Percentiles rank a stretch among this genome's conserved stretches.
Conservation (phyloP, 805 yeast genomes). For the Kuraishia ogatae region DNA sequence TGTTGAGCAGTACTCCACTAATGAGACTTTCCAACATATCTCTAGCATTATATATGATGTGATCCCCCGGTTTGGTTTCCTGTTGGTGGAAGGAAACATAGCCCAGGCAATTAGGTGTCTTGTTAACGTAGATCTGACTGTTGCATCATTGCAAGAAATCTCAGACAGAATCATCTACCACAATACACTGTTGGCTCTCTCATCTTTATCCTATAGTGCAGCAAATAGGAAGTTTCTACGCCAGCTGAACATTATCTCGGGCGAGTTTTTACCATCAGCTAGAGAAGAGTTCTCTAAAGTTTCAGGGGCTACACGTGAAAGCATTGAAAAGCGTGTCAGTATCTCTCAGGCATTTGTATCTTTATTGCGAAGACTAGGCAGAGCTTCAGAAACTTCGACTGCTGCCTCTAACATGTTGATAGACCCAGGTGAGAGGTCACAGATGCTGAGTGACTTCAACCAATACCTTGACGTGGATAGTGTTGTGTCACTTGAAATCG, state of each 20-base stretch:
- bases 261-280: neutral
- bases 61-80: neutral
- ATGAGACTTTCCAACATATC: neutral
- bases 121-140: neutral
- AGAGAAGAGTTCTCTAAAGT: neutral
- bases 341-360: neutral
- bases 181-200: neutral
- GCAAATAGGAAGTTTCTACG: neutral
- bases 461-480: conserved; percentile 2
- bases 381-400: neutral
- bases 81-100: neutral
- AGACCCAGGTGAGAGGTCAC: neutral
- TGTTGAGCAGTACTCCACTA: neutral
- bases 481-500: neutral
- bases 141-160: neutral
- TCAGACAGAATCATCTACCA: neutral
- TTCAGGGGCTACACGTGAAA: neutral
- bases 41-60: neutral
- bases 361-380: neutral
- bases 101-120: neutral
- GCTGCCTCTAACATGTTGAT: neutral
- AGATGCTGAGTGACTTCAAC: conserved; percentile 1
- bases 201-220: neutral
- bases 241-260: neutral
- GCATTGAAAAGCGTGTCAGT: neutral